Conservation (phyloP, 2,329 filamentous ascomycete species). For the Diaporthe sp. region DNA sequence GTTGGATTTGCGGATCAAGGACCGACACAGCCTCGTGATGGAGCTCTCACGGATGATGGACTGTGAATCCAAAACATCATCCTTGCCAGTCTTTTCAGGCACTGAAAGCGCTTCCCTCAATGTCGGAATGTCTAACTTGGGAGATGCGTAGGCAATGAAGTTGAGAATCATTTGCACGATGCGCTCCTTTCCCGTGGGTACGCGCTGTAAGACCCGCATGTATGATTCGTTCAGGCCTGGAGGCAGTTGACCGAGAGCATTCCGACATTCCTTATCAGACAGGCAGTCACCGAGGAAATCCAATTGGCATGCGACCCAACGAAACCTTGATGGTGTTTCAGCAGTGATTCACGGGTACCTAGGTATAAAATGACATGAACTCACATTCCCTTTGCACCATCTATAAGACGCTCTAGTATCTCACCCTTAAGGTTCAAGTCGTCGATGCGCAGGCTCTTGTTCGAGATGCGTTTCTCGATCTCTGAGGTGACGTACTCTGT, state of each 20-base stretch:
- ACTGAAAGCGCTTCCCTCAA: slow-evolving; percentile 11
- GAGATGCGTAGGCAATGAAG: background rate
- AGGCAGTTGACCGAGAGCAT: background rate
- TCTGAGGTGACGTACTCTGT: slow-evolving; percentile 16
- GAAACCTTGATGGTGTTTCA: slow-evolving; percentile 5
- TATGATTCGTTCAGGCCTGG: slow-evolving; percentile 18
- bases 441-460: background rate
- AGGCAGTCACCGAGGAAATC: background rate
- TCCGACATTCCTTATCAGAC: background rate
- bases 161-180: background rate
- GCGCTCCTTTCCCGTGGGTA: background rate
- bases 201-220: background rate
- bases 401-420: background rate
- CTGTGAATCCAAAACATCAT: background rate
- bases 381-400: slow-evolving; percentile 14
- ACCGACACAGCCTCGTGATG: background rate
- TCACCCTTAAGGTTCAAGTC: slow-evolving; percentile 2
- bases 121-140: background rate
- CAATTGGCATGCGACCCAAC: slow-evolving; percentile 28
- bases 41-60: background rate
- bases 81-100: background rate
- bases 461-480: background rate
- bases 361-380: background rate
- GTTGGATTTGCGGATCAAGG: slow-evolving; percentile 3
- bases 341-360: no score